phyloP scores from a whole-genome alignment of 371 early-diverging fungal genomes.

The Entomophthora muscae region DNA sequence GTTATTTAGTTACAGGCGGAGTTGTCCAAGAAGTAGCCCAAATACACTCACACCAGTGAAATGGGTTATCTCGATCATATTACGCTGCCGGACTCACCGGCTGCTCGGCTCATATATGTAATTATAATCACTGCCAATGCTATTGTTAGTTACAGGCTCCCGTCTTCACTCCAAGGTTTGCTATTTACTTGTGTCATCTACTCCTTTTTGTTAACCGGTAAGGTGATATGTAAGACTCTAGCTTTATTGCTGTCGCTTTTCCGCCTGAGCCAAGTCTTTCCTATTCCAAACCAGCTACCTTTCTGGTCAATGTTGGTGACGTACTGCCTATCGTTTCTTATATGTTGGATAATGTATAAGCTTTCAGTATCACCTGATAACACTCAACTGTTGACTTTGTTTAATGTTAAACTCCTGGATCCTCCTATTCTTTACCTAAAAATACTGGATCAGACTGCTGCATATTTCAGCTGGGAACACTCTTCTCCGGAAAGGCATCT shows the following conservation, averaged over 20 bases:
- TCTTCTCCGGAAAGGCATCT: neutral
- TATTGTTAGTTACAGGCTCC: conserved; percentile 1
- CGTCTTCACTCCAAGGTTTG: conserved; percentile 6
- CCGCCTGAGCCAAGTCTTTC: neutral
- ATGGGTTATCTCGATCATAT: neutral
- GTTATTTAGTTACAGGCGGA: neutral
- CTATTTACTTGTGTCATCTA: neutral
- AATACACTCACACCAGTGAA: neutral
- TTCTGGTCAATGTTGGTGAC: conserved; percentile 1
- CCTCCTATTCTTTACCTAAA: conserved; percentile 5
- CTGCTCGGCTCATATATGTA: neutral
- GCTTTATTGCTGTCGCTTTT: neutral
- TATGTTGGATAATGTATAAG: conserved; percentile 5
- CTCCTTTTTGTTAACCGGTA: conserved; percentile 1
- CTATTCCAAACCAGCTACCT: neutral
- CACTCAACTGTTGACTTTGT: conserved; percentile 1
- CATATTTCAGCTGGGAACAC: conserved; percentile 8
- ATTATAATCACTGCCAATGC: conserved; percentile 2
- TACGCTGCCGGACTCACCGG: neutral
- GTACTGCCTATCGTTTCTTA: neutral
- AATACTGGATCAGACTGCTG: conserved; percentile 1
- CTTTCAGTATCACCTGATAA: conserved; percentile 1
- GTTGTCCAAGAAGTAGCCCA: neutral
- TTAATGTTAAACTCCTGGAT: conserved; percentile 3
- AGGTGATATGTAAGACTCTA: neutral